phyloP scores from a whole-genome alignment of 1,284 basidiomycete genomes.

The Erythrobasidium hasegawianum region DNA sequence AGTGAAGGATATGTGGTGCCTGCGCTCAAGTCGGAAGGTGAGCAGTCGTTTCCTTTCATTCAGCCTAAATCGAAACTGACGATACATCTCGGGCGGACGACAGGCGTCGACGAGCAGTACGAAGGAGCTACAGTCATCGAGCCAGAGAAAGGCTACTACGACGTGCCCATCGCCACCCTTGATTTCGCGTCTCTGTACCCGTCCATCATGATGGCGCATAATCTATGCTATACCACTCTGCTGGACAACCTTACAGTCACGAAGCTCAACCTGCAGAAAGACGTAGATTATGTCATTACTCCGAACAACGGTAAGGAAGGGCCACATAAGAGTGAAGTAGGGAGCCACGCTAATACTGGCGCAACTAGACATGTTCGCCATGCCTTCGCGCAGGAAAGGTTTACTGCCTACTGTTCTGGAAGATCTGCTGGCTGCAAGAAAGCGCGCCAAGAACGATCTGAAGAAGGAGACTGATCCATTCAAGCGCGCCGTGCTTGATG shows the following conservation, averaged over 20 bases:
- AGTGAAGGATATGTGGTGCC: conserved; percentile 83
- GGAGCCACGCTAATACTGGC: neutral
- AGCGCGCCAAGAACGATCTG: conserved; percentile 85
- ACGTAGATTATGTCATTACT: conserved; percentile 78
- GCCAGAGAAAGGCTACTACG: conserved; percentile 87
- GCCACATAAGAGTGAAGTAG: too few relatives aligned
- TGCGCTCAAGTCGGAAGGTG: conserved; percentile 74
- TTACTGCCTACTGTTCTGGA: conserved; percentile 85
- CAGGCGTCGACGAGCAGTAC: conserved; percentile 89
- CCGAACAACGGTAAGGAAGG: conserved; percentile 87
- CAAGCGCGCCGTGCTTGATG: conserved; percentile 54
- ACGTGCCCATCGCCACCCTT: conserved; percentile 87
- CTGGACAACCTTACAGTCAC: conserved; percentile 73
- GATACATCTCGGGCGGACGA: too few relatives aligned
- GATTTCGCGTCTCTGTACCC: conserved; percentile 97
- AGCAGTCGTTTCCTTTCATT: too few relatives aligned
- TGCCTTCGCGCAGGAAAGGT: conserved; percentile 68
- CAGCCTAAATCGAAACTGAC: too few relatives aligned
- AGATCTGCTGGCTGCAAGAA: conserved; percentile 83
- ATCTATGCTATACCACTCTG: conserved; percentile 90
- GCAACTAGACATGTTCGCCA: conserved; percentile 73
- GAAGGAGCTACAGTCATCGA: conserved; percentile 97
- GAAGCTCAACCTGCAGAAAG: conserved; percentile 68
- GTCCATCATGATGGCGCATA: conserved; percentile 99
- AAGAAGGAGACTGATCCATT: conserved; percentile 94